These are phyloP conservation scores for Coprinopsis sp. DNA, from an alignment of 768 basidiomycete species.

Conservation along the genomic window DNA sequence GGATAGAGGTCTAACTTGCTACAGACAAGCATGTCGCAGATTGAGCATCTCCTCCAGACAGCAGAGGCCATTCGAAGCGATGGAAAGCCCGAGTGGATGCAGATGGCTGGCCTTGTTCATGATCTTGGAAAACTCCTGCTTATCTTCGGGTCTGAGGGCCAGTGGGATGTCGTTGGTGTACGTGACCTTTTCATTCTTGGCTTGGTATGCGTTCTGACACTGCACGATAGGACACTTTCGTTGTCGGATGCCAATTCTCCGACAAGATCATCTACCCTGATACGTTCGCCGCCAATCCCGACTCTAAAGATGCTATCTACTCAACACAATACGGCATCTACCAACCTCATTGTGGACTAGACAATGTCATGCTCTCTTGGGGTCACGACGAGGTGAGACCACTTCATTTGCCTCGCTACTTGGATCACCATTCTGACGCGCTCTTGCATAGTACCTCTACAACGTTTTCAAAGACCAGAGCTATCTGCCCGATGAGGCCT, in stretches of 20 bases:
- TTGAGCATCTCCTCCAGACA: constrained; percentile 87
- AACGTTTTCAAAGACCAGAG: constrained; percentile 80
- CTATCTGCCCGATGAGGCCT: constrained; percentile 70
- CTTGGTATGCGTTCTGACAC: constrained; percentile 12
- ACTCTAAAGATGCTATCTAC: constrained; percentile 58
- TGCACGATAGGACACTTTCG: constrained; percentile 40
- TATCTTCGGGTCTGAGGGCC: constrained; percentile 81
- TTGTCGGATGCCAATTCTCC: constrained; percentile 84
- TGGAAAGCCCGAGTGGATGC: constrained; percentile 91
- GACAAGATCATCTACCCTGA: constrained; percentile 80
- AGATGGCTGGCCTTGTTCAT: constrained; percentile 81
- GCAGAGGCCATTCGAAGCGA: constrained; percentile 86
- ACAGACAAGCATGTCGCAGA: constrained; percentile 75
- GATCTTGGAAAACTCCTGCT: constrained; percentile 86
- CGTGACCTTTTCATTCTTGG: constrained; percentile 18
- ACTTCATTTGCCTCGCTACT: constrained; percentile 2
- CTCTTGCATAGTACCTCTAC: constrained; percentile 70
- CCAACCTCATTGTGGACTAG: constrained; percentile 72
- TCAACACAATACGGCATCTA: constrained; percentile 75
- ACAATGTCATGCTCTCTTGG: constrained; percentile 86
- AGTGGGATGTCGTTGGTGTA: constrained; percentile 94
- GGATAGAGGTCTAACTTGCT: constrained; percentile 11
- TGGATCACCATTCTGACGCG: constrained; percentile 7
- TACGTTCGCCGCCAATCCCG: constrained; percentile 72
- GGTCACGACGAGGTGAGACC: constrained; percentile 80